Evolutionary conservation across 768 basidiomycete genomes (phyloP), one percentile per base, ranked within the genome.

Genomic region (Kwoniella sp.): DNA sequence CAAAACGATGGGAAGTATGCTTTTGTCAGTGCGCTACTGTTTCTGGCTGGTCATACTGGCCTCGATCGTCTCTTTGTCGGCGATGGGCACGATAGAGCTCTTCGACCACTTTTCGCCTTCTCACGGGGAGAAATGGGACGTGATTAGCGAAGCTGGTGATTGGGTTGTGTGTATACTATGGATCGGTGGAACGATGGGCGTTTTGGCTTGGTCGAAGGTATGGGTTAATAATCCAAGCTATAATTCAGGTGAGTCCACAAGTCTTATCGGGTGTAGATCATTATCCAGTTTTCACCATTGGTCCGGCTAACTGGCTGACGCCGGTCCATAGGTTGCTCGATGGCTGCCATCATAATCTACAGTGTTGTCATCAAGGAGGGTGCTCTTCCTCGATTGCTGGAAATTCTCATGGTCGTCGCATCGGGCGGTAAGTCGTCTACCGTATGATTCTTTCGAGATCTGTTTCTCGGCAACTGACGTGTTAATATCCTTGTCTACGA

Each of bases 361-460:
- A 84, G 91, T 37, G 92, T 94, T 87, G 82, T 95, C 40, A 87
- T 95, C 64, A 92, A 90, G 76, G 93, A 95, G 82, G 93, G 93
- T 21, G 90, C 88, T n/a, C 71, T 89, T 46, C 81, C 85, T 27
- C 90, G 86, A 0, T 85, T 96, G 6, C 79, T 90, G 37, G 86
- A 88, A 71, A 88, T 92, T 1, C 83, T 88, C 0, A 84, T 88
- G 65, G 90, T 93, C 80, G 88, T 94, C 25, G 63, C 88, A 30
- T 83, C 88, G 58, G 96, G 96, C 10, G 27, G 52, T 29, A 29
- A 21, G 27, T 27, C 5, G 27, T n/a, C n/a, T 10, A 40, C 8
- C 33, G 33, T 33, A 33, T 33, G 13, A n/a, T n/a, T n/a, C n/a
- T n/a, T n/a, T n/a, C n/a, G n/a, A n/a, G n/a, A n/a, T n/a, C n/a